phyloP scores from a whole-genome alignment of 2,329 filamentous ascomycete species.

The Cercospora sp. region DNA sequence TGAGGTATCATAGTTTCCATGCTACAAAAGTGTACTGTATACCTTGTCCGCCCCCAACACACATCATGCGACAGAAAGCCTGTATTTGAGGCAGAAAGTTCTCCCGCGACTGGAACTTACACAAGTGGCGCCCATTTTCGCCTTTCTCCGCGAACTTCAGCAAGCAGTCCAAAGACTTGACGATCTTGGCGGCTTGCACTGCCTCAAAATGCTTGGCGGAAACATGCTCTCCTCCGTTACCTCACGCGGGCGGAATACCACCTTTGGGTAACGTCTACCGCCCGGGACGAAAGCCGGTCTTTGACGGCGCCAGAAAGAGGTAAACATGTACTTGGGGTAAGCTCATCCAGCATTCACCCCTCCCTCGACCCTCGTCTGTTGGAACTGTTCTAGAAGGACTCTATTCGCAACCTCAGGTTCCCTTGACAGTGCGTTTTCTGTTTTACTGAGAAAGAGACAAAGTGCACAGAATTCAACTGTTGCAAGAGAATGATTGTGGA shows the following conservation, averaged over 20 bases:
- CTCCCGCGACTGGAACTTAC: neutral
- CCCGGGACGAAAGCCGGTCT: neutral
- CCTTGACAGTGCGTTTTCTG: neutral
- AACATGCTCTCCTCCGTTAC: neutral
- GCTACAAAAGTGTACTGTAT: neutral
- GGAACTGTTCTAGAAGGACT: conserved; percentile 1
- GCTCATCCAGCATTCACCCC: neutral
- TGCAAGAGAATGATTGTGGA: neutral
- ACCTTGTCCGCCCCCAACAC: neutral
- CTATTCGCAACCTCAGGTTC: neutral
- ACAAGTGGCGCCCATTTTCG: neutral
- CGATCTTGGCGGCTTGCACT: neutral
- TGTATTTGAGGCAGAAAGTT: neutral
- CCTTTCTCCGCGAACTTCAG: neutral
- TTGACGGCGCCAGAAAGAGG: neutral
- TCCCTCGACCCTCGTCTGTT: neutral
- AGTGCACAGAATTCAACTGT: neutral
- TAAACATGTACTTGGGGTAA: neutral
- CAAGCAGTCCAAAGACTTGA: neutral
- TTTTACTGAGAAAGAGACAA: neutral
- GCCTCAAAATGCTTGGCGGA: neutral
- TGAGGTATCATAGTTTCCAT: neutral
- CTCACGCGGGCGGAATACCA: neutral
- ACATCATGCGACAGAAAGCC: neutral
- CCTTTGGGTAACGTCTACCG: neutral